Evolutionary conservation across 495 filamentous ascomycete species (phyloP).

Genomic region (Penicillium goetzii): DNA sequence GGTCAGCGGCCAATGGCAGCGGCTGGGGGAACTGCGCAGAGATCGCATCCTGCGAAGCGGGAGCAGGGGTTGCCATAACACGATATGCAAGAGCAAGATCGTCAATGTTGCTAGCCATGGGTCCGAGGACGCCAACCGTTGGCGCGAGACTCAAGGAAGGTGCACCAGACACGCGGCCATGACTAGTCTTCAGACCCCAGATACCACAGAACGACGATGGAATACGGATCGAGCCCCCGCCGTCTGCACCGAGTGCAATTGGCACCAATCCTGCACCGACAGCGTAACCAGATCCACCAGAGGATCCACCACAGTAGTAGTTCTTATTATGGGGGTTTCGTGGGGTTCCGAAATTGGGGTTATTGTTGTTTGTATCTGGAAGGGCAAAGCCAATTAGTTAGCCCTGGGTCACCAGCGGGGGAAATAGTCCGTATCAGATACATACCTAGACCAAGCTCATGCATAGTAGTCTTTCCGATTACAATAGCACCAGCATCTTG

Average conservation of each 20-base stretch:
- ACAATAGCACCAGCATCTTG: conserved; percentile 80
- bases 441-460: conserved; percentile 78
- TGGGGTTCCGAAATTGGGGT: conserved; percentile 78
- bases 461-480: conserved; percentile 88
- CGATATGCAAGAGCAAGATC: conserved; percentile 86
- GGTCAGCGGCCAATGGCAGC: conserved; percentile 21
- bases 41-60: conserved; percentile 47
- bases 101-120: conserved; percentile 73
- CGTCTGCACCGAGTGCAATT: conserved; percentile 82
- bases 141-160: conserved; percentile 65
- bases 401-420: background rate
- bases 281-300: conserved; percentile 80
- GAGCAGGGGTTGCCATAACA: conserved; percentile 72
- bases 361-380: conserved; percentile 80
- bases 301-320: conserved; percentile 90
- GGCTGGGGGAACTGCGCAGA: conserved; percentile 57
- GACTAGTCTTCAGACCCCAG: conserved; percentile 85
- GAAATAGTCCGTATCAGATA: background rate
- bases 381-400: conserved; percentile 8
- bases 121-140: conserved; percentile 70
- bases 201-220: conserved; percentile 83
- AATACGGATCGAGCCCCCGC: conserved; percentile 83
- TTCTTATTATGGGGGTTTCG: conserved; percentile 77
- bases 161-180: conserved; percentile 69
- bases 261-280: conserved; percentile 77